Percentiles rank a stretch among this genome's conserved stretches.
Evolutionary conservation across 768 basidiomycete species (phyloP).

Genomic region (Tricholoma furcatifolium): DNA sequence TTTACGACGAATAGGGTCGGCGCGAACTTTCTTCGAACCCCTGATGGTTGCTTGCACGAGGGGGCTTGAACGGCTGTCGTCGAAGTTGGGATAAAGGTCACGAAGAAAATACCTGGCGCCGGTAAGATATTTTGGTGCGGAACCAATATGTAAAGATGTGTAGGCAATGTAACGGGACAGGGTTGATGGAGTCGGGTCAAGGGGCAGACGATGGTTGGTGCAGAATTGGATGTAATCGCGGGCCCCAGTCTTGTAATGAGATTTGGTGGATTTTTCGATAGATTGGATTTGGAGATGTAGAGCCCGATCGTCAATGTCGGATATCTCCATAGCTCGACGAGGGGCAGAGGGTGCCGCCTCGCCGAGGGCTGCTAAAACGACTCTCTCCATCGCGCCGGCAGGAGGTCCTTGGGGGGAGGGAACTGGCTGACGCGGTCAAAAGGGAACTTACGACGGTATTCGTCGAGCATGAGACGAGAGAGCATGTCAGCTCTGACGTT

Average conservation of each 20-base stretch:
- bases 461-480: conserved; percentile 14
- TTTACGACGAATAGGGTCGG: conserved; percentile 21
- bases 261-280: conserved; percentile 14
- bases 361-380: conserved; percentile 18
- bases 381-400: too few relatives aligned
- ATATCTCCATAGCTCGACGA: too few relatives aligned
- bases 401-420: conserved; percentile 17
- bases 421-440: conserved; percentile 19
- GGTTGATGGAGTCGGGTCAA: conserved; percentile 10
- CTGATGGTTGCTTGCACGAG: too few relatives aligned
- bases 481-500: too few relatives aligned
- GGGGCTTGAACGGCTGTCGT: conserved; percentile 7
- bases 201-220: conserved; percentile 6
- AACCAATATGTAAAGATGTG: conserved; percentile 8
- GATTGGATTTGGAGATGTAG: too few relatives aligned
- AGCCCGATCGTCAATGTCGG: not conserved
- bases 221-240: too few relatives aligned
- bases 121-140: conserved; percentile 20
- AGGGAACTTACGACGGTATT: conserved; percentile 13
- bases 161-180: conserved; percentile 20
- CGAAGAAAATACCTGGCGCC: too few relatives aligned
- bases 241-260: too few relatives aligned
- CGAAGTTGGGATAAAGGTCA: conserved; percentile 20
- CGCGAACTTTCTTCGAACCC: conserved; percentile 19
- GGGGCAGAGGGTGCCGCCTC: too few relatives aligned